Evolutionary conservation across 2,329 filamentous ascomycete species (phyloP).

Genomic region (Amesomyces nigricolor): DNA sequence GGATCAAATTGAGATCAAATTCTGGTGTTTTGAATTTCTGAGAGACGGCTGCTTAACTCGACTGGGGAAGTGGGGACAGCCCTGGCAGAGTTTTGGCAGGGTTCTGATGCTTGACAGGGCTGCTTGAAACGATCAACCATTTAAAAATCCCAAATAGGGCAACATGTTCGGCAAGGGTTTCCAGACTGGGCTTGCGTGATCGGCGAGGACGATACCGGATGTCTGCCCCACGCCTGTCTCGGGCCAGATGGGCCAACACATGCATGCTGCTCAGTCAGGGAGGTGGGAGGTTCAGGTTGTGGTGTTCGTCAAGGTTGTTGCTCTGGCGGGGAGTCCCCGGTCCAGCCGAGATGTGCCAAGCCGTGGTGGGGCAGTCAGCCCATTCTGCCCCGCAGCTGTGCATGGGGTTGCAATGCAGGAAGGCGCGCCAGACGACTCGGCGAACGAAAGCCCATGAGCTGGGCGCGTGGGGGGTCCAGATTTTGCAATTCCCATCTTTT

Average conservation of each 20-base stretch:
- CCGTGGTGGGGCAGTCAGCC: not conserved
- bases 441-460: constrained; percentile 7
- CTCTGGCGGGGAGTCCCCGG: not conserved
- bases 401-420: constrained; percentile 14
- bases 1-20: not conserved
- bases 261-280: too few species aligned
- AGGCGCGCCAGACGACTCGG: constrained; percentile 4
- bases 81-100: too few species aligned
- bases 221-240: constrained; percentile 3
- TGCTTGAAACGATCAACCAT: constrained; percentile 7
- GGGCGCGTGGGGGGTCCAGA: constrained; percentile 16
- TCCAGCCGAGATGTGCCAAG: constrained; percentile 1
- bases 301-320: not conserved
- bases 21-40: constrained; percentile 9
- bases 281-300: too few species aligned
- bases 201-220: not conserved
- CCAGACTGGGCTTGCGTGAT: constrained; percentile 7
- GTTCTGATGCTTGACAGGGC: constrained; percentile 4
- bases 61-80: constrained; percentile 15
- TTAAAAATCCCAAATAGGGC: not conserved
- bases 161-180: constrained; percentile 1
- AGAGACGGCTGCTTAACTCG: constrained; percentile 8
- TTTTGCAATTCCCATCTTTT: constrained; percentile 11
- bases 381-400: not conserved
- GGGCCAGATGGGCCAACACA: not conserved